Percentiles rank a stretch among this genome's conserved stretches.
phyloP scores from a whole-genome alignment of 169 alveolate genomes.

The Eimeria maxima region DNA sequence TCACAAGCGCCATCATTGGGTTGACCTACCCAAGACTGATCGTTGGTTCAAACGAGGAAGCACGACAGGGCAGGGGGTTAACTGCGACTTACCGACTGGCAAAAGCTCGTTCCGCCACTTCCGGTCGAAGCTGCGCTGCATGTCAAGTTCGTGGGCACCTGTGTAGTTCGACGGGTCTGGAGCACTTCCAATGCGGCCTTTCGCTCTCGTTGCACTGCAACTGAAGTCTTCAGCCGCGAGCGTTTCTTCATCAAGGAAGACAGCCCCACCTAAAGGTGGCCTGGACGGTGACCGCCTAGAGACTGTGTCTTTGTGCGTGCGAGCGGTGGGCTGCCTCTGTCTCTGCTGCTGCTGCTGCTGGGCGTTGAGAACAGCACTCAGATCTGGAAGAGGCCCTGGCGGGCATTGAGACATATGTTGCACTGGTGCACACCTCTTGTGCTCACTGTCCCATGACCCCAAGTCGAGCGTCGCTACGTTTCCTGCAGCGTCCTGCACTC shows the following conservation, averaged over 20 bases:
- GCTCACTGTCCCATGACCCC: not conserved
- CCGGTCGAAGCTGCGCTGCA: slow-evolving; percentile 60
- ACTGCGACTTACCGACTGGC: slow-evolving; percentile 45
- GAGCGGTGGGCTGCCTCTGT: not conserved
- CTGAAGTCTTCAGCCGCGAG: slow-evolving; percentile 54
- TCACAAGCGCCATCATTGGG: not conserved
- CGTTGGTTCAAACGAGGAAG: not conserved
- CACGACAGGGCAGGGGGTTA: not conserved
- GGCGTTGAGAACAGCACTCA: slow-evolving; percentile 28
- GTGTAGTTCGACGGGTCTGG: slow-evolving; percentile 27
- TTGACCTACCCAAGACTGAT: not conserved
- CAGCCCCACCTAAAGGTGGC: slow-evolving; percentile 25
- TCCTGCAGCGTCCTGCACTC: not conserved
- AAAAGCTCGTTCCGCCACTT: slow-evolving; percentile 63
- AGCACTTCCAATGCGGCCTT: slow-evolving; percentile 13
- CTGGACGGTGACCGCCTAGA: not conserved
- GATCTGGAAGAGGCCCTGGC: slow-evolving; percentile 18
- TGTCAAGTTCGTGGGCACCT: slow-evolving; percentile 42
- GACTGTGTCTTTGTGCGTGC: not conserved
- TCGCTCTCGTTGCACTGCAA: not conserved
- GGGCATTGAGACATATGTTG: no score
- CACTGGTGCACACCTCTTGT: not conserved
- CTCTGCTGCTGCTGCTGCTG: not conserved
- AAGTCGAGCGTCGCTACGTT: not conserved
- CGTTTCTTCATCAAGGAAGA: slow-evolving; percentile 43